Evolutionary conservation across 495 filamentous ascomycete genomes (phyloP), one percentile per base, ranked within the genome.

Genomic region (Penicillium malachiteum): DNA sequence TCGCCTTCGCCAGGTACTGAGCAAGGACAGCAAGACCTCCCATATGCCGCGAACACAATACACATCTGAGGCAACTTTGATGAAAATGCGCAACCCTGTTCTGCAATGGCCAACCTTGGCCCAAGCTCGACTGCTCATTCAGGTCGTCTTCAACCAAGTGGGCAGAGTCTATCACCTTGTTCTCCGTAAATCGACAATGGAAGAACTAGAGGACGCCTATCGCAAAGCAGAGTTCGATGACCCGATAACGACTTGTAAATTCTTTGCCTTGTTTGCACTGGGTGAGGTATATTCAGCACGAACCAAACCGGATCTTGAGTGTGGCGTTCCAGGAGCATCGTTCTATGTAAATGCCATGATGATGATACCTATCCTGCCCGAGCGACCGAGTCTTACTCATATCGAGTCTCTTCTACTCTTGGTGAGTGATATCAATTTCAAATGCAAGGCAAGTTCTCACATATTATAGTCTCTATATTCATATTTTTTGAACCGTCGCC

Each of bases 341-440:
- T 74, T 68, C 49, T 71, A 70, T 61, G 63, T 63, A 0, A 62
- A 66, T 32, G 69, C 71, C 1, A 68, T 71, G 58, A 66, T 50
- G 31, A 16, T 69, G 10, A 68, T 68, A 33, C 59, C 60, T 0
- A 68, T 71, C n/a, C 43, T 71, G 17, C 68, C 66, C 0, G 68
- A 71, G 37, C 48, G 68, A 9, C 68, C 66, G 9, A 60, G 62
- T 12, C 32, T 69, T 52, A 52, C 59, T 13, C 59, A 64, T 54
- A 59, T 69, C 9, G 66, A 71, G 43, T 59, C 57, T 12, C 37
- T 65, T 16, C 33, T 71, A 7, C 51, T 70, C 1, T 48, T 71
- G 58, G 66, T 71, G 50, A 34, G 62, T 31, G 5, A 33, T 8
- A 13, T 31, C 48, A 8, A 14, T 5, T 26, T 1, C 11, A n/a